A percentile compares a stretch with the other conserved stretches of the same genome.
Evolutionary conservation across 805 yeast species (phyloP).

Genomic region (Ogataea sp.): DNA sequence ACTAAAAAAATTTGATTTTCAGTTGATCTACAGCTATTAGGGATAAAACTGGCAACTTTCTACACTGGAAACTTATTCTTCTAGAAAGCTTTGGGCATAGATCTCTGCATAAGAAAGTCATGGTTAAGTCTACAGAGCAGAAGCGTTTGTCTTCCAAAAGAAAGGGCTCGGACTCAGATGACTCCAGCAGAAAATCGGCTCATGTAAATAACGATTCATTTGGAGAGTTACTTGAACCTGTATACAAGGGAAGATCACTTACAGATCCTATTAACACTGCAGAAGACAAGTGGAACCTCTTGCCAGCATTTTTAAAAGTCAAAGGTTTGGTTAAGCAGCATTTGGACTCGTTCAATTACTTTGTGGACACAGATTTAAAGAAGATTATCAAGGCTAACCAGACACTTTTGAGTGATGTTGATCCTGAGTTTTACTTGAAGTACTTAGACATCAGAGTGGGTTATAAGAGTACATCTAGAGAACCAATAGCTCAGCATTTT

Average conservation of each 20-base stretch:
- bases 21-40: no score
- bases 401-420: slow-evolving; percentile 84
- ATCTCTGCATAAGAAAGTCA: no score
- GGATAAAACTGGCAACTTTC: no score
- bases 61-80: no score
- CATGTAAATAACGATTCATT: slow-evolving; percentile 38
- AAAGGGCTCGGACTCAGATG: background rate
- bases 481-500: slow-evolving; percentile 46
- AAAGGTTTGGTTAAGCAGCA: slow-evolving; percentile 97
- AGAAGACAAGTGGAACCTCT: slow-evolving; percentile 92
- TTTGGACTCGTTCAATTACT: slow-evolving; percentile 94
- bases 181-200: background rate
- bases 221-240: slow-evolving; percentile 69
- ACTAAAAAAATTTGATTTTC: background rate
- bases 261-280: slow-evolving; percentile 88
- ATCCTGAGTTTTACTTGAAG: slow-evolving; percentile 91
- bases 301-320: slow-evolving; percentile 93
- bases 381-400: slow-evolving; percentile 91
- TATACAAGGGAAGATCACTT: slow-evolving; percentile 76
- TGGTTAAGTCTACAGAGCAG: background rate
- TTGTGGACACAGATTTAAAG: slow-evolving; percentile 87
- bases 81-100: background rate
- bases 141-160: background rate
- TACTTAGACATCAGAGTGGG: slow-evolving; percentile 93
- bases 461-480: slow-evolving; percentile 46